Evolutionary conservation across 2,329 filamentous ascomycete species (phyloP).

Genomic region (Claviceps maximensis): DNA sequence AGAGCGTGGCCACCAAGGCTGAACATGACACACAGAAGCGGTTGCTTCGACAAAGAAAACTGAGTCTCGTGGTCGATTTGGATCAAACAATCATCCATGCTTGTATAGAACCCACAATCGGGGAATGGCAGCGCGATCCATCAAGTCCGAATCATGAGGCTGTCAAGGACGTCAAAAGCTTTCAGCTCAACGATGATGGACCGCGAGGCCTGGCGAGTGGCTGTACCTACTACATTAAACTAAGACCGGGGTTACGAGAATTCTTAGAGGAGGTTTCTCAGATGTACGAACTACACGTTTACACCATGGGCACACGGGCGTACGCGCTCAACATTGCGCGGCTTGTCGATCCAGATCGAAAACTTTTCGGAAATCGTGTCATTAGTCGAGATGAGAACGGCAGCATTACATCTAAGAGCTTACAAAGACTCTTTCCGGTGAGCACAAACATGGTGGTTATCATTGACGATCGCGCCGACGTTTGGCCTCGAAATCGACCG

Average conservation of each 20-base stretch:
- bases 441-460: conserved; percentile 99
- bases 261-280: conserved; percentile 69
- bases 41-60: conserved; percentile 65
- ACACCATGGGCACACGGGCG: conserved; percentile 97
- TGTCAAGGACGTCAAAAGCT: conserved; percentile 75
- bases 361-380: conserved; percentile 85
- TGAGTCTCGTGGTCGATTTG: conserved; percentile 89
- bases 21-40: conserved; percentile 80
- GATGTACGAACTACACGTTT: conserved; percentile 91
- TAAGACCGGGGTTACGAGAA: conserved; percentile 70
- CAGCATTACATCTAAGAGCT: conserved; percentile 77
- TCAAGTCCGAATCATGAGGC: conserved; percentile 83
- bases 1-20: conserved; percentile 63
- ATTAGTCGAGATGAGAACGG: conserved; percentile 96
- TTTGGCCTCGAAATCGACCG: conserved; percentile 80
- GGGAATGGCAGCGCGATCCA: conserved; percentile 84
- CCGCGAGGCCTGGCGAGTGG: conserved; percentile 53
- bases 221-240: conserved; percentile 98
- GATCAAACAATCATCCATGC: conserved; percentile 98
- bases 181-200: conserved; percentile 80
- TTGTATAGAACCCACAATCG: conserved; percentile 90
- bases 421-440: conserved; percentile 85
- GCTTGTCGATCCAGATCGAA: conserved; percentile 81
- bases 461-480: conserved; percentile 92
- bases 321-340: conserved; percentile 86